Base-by-base conservation (phyloP, 2,329 filamentous ascomycete genomes). In the Xylaria multiplex region DNA sequence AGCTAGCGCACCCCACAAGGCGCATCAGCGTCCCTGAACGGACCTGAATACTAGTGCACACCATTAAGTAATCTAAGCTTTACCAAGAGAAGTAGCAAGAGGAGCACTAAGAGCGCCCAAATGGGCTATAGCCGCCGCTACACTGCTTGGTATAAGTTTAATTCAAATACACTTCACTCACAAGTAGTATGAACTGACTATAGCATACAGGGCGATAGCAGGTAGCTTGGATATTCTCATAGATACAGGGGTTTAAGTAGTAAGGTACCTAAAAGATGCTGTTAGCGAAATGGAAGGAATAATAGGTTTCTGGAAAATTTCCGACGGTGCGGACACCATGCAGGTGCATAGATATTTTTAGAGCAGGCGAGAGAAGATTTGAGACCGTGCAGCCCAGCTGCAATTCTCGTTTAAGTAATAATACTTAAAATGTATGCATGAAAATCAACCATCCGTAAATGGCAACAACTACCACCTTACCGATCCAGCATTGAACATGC, bases 341-440 rank as follows among this genome's bases (percentile, higher is more conserved):
- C 11, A 16, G 19, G n/a, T n/a, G 43, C 2, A n/a, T 13, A n/a
- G 27, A 46, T 62, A 62, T 62, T 62, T 62, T 62, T 62, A 62
- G 60, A 56, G 27, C 50, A 14, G 3, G 5, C 32, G 32, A 14
- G 37, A 40, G 37, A 14, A 19, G 19, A 19, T 19, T 19, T 19
- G 37, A 40, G 37, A 40, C 37, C 37, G 37, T 40, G 37, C 37
- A 24, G 16, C n/a, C 5, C 16, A 19, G 1, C 49, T 35, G 56
- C 45, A 37, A n/a, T 40, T n/a, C 35, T 65, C 62, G 62, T 60
- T 8, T 65, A 56, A 55, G 62, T 59, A 55, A 64, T 63, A 37
- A 27, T 27, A 27, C 42, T 24, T 50, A 35, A 24, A 48, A 48
- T 22, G 22, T 27, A 14, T 62, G 52, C 52, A 46, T 42, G 42